These are phyloP conservation scores for Sporothrix phasma DNA, from an alignment of 2,329 filamentous ascomycete genomes.

Conservation along the genomic window DNA sequence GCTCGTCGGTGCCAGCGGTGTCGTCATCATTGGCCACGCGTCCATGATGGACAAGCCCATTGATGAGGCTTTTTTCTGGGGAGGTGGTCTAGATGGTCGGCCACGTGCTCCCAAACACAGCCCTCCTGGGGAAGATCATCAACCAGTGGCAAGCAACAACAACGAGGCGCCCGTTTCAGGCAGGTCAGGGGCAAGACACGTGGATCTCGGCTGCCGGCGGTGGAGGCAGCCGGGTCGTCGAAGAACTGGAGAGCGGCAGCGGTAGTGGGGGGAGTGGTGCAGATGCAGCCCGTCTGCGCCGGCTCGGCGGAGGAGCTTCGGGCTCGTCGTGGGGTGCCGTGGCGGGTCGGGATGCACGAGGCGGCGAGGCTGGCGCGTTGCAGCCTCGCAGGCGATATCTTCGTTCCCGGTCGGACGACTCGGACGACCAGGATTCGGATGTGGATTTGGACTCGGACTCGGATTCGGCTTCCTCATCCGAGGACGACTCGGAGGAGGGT, in stretches of 20 bases:
- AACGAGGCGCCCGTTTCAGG: slow-evolving; percentile 38
- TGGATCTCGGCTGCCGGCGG: slow-evolving; percentile 24
- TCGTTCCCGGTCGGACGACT: slow-evolving; percentile 24
- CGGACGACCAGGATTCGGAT: not conserved
- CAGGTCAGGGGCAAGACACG: slow-evolving; percentile 19
- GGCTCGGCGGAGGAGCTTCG: slow-evolving; percentile 10
- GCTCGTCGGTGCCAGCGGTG: slow-evolving; percentile 91
- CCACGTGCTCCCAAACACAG: slow-evolving; percentile 93
- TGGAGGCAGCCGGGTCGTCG: slow-evolving; percentile 41
- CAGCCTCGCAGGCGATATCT: slow-evolving; percentile 30
- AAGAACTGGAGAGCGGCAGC: slow-evolving; percentile 56
- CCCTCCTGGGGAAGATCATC: slow-evolving; percentile 99
- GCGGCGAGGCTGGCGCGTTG: not conserved
- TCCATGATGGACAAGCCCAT: slow-evolving; percentile 96
- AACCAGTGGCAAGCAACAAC: slow-evolving; percentile 28
- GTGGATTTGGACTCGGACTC: not conserved
- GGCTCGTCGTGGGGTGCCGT: slow-evolving; percentile 29
- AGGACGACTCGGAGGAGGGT: slow-evolving; percentile 38
- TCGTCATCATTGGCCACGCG: slow-evolving; percentile 90
- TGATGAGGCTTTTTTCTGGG: slow-evolving; percentile 99
- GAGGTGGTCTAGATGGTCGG: slow-evolving; percentile 99
- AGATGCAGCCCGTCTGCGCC: slow-evolving; percentile 23
- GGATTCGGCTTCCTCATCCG: slow-evolving; percentile 28
- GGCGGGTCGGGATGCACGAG: slow-evolving; percentile 40
- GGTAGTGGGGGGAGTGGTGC: slow-evolving; percentile 41